A percentile compares a stretch with the other conserved stretches of the same genome.
Conservation (phyloP, 768 basidiomycete genomes). For the Panus rudis region DNA sequence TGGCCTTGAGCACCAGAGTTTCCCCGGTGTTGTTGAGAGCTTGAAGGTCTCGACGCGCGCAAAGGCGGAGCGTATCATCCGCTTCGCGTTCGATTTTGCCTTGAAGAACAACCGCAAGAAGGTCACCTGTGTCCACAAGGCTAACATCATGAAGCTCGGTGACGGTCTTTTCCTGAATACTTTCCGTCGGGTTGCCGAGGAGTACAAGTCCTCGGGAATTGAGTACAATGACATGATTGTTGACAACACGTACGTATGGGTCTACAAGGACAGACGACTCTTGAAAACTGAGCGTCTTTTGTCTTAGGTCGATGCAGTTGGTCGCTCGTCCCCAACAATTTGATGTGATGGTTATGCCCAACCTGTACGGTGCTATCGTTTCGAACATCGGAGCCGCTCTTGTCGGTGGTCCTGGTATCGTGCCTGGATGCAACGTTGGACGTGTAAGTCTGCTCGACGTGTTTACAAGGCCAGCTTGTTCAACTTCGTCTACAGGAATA, state of each 20-base stretch:
- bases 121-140: constrained; percentile 99
- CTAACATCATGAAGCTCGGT: constrained; percentile 99
- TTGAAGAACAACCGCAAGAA: constrained; percentile 99
- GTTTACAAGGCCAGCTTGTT: too few species aligned
- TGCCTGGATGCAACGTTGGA: constrained; percentile 97
- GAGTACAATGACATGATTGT: constrained; percentile 98
- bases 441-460: constrained; percentile 66
- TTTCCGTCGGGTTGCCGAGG: constrained; percentile 93
- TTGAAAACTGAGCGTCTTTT: constrained; percentile 1
- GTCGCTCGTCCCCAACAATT: constrained; percentile 95
- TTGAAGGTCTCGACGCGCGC: constrained; percentile 94
- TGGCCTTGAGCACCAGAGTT: constrained; percentile 95
- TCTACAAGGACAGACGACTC: background rate
- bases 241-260: constrained; percentile 77
- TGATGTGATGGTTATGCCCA: constrained; percentile 99
- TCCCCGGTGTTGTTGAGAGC: constrained; percentile 96
- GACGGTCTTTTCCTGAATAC: constrained; percentile 99
- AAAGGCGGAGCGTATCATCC: constrained; percentile 92
- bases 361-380: constrained; percentile 93
- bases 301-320: constrained; percentile 90
- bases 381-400: constrained; percentile 98
- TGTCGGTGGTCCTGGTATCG: constrained; percentile 96
- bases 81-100: constrained; percentile 99
- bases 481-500: too few species aligned
- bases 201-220: constrained; percentile 91